Evolutionary conservation across 306 rosid genomes (phyloP).

Genomic region (Ammopiptanthus mongolicus): DNA sequence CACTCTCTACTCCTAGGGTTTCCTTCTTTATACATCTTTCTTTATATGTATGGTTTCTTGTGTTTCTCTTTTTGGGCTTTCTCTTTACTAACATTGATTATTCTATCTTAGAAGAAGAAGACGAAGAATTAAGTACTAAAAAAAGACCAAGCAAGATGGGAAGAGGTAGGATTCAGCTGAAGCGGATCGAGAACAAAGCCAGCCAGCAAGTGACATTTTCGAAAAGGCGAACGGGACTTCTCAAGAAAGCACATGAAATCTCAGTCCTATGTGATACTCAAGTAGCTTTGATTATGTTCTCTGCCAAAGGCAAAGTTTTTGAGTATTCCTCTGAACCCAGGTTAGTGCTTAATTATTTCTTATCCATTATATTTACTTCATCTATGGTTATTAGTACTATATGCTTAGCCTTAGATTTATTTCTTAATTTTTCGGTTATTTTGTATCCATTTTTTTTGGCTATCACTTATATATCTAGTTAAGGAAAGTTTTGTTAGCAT

Average conservation of each 20-base stretch:
- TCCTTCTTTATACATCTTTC: conserved; percentile 22
- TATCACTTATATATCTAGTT: neutral
- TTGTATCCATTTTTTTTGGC: neutral
- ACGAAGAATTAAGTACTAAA: neutral
- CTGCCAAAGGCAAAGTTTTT: conserved; percentile 68
- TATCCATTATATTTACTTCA: neutral
- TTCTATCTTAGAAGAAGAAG: neutral
- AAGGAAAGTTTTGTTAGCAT: neutral
- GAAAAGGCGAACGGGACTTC: conserved; percentile 59
- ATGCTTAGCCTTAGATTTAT: neutral
- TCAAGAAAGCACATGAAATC: conserved; percentile 85
- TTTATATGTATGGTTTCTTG: neutral
- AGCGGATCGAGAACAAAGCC: conserved; percentile 84
- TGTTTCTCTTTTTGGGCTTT: neutral
- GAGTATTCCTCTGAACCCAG: conserved; percentile 64
- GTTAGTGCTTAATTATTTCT: neutral
- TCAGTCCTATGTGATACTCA: conserved; percentile 87
- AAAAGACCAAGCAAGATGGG: conserved; percentile 41
- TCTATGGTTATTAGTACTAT: neutral
- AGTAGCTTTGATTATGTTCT: conserved; percentile 71
- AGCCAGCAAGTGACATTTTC: conserved; percentile 83
- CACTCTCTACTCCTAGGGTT: conserved; percentile 36
- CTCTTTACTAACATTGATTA: neutral
- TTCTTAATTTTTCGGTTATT: neutral
- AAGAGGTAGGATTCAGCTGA: conserved; percentile 82